Percentiles rank a stretch among this genome's conserved stretches.
Conservation (phyloP, 805 yeast genomes). For the Candida cerambycidarum region DNA sequence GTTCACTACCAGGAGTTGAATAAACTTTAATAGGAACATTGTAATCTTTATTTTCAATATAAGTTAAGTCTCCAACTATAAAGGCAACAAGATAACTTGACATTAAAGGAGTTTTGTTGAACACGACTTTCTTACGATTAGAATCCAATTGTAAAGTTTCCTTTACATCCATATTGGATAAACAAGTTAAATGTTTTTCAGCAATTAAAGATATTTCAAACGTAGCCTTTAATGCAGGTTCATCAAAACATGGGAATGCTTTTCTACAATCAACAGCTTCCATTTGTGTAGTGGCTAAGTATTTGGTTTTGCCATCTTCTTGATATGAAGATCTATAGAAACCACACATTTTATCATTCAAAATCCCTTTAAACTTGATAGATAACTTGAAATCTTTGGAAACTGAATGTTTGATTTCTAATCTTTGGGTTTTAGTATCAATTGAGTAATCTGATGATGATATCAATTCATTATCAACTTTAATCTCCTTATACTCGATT, state of each 20-base stretch:
- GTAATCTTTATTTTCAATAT: constrained; percentile 64
- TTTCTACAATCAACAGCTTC: constrained; percentile 86
- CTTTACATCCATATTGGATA: constrained; percentile 69
- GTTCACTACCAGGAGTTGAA: constrained; percentile 74
- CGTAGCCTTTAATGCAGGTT: constrained; percentile 70
- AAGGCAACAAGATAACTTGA: constrained; percentile 85
- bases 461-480: constrained; percentile 26
- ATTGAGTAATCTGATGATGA: constrained; percentile 14
- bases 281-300: constrained; percentile 82
- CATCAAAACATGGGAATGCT: constrained; percentile 86
- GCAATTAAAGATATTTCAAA: constrained; percentile 65
- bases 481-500: constrained; percentile 56
- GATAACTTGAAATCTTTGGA: constrained; percentile 45
- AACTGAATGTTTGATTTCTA: constrained; percentile 34
- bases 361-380: constrained; percentile 57
- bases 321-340: constrained; percentile 72
- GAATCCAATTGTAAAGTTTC: constrained; percentile 41
- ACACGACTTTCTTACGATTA: constrained; percentile 54
- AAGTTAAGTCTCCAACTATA: constrained; percentile 76
- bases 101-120: constrained; percentile 79
- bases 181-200: constrained; percentile 52
- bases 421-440: constrained; percentile 14
- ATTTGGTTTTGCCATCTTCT: constrained; percentile 61
- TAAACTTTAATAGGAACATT: constrained; percentile 78
- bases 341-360: constrained; percentile 81